Evolutionary conservation across 2,329 filamentous ascomycete species (phyloP), one percentile per base, ranked within the genome.

Genomic region (Fusarium buxicola): DNA sequence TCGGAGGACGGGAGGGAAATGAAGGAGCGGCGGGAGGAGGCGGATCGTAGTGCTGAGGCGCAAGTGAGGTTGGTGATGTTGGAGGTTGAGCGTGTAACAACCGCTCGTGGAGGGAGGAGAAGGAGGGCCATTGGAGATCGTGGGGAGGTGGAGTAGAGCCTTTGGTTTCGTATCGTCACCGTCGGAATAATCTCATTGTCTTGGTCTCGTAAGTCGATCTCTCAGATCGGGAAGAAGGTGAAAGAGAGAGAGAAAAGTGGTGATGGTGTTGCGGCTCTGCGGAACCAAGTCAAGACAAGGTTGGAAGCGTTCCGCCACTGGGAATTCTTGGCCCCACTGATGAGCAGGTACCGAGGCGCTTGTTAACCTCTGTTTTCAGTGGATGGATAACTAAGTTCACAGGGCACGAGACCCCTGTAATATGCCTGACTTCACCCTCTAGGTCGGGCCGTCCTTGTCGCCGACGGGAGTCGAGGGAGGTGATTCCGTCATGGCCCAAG

Each of bases 1-100:
- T 73, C 55, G 69, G 67, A 60, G 58, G 62, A 59, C 11, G 73
- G 69, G 15, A 76, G 63, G 30, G 70, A 69, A 59, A 77, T 70
- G 75, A 83, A 82, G 56, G 71, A 62, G 69, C 81, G 81, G 75
- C 80, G 66, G 70, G 70, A 25, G 11, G 40, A 35, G 47, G 27
- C 55, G 35, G 60, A 15, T 36, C 53, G 21, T 40, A 51, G 55
- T 49, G 30, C 46, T 55, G 64, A 64, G 61, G 60, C 52, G 50
- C 18, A 63, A 60, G 59, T 55, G 54, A 59, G 45, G 57, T 32
- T 64, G 51, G 58, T 60, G 44, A 69, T 49, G 57, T 52, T 62
- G 18, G 48, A 59, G 24, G 57, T 30, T 52, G 60, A 46, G 48
- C 59, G 46, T 45, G 58, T 28, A 62, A 69, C 49, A 36, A 55